A percentile compares a stretch with the other conserved stretches of the same genome.
Evolutionary conservation across 1,139 yeast genomes (phyloP).

Genomic region (Hanseniaspora gamundiae): DNA sequence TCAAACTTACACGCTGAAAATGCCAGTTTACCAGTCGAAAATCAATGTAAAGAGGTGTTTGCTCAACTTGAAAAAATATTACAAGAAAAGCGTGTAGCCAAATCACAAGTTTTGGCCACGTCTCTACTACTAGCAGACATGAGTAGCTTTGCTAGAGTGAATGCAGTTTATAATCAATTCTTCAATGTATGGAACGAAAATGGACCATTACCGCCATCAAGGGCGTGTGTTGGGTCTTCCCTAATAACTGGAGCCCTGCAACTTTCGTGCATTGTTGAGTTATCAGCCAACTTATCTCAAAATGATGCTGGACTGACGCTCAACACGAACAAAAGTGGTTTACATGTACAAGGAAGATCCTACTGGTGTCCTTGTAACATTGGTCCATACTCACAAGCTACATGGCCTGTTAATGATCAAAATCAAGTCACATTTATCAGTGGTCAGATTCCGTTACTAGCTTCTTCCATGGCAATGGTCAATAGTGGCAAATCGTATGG

Average conservation of each 20-base stretch:
- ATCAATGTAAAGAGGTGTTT: conserved; percentile 40
- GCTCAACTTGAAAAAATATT: conserved; percentile 29
- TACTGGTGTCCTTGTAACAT: conserved; percentile 98
- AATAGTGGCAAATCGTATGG: conserved; percentile 9
- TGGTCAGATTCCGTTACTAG: conserved; percentile 85
- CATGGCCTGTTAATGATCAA: conserved; percentile 32
- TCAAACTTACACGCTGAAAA: conserved; percentile 36
- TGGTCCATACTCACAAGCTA: conserved; percentile 91
- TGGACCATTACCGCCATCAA: conserved; percentile 67
- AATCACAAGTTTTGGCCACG: conserved; percentile 35
- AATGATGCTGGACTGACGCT: conserved; percentile 15
- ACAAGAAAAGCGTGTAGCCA: conserved; percentile 18
- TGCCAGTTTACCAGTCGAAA: conserved; percentile 23
- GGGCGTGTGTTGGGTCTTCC: conserved; percentile 65
- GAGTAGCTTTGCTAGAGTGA: conserved; percentile 48
- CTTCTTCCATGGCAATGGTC: conserved; percentile 47
- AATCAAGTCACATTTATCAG: conserved; percentile 52
- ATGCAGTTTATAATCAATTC: conserved; percentile 40
- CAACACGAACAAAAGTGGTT: conserved; percentile 38
- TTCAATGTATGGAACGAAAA: conserved; percentile 29
- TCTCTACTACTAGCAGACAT: conserved; percentile 53
- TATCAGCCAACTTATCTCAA: not conserved
- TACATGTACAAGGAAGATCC: conserved; percentile 84
- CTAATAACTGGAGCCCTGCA: conserved; percentile 35
- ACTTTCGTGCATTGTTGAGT: conserved; percentile 44